Evolutionary conservation across 1,284 basidiomycete genomes (phyloP).

Genomic region (Phylloporus gajari): DNA sequence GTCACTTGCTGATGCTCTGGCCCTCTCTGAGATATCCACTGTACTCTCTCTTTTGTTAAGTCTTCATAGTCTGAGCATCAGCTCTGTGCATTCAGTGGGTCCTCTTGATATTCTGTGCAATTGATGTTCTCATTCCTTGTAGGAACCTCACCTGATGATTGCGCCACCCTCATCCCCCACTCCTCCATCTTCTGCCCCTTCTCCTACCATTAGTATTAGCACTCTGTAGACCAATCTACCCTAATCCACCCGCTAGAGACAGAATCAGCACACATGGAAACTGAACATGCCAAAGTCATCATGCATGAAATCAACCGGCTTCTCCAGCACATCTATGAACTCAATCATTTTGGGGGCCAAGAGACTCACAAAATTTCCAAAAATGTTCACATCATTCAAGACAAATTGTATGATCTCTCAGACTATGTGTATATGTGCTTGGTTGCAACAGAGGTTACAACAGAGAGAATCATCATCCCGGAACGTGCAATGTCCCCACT

Average conservation of each 20-base stretch:
- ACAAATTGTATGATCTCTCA: constrained; percentile 69
- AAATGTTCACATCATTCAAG: constrained; percentile 68
- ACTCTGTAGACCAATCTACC: constrained; percentile 71
- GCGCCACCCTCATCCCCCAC: constrained; percentile 50
- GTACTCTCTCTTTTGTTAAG: constrained; percentile 66
- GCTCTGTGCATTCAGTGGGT: constrained; percentile 46
- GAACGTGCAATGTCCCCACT: constrained; percentile 35
- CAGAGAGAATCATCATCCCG: constrained; percentile 26
- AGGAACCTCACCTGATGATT: constrained; percentile 42
- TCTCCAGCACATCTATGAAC: constrained; percentile 69
- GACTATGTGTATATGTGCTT: constrained; percentile 49
- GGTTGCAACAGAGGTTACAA: constrained; percentile 39
- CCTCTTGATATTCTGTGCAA: constrained; percentile 34
- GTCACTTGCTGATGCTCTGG: constrained; percentile 38
- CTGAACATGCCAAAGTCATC: constrained; percentile 54
- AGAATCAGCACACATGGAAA: constrained; percentile 43
- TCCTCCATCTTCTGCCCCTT: constrained; percentile 45
- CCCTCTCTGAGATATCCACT: constrained; percentile 52
- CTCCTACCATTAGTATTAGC: constrained; percentile 67
- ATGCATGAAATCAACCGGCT: constrained; percentile 75
- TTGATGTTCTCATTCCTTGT: constrained; percentile 10
- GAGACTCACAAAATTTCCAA: constrained; percentile 71
- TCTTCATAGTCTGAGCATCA: constrained; percentile 31
- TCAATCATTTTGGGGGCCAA: constrained; percentile 65
- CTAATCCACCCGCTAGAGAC: constrained; percentile 68